Conservation (phyloP, 2,329 filamentous ascomycete genomes). For the Alternaria sp. region DNA sequence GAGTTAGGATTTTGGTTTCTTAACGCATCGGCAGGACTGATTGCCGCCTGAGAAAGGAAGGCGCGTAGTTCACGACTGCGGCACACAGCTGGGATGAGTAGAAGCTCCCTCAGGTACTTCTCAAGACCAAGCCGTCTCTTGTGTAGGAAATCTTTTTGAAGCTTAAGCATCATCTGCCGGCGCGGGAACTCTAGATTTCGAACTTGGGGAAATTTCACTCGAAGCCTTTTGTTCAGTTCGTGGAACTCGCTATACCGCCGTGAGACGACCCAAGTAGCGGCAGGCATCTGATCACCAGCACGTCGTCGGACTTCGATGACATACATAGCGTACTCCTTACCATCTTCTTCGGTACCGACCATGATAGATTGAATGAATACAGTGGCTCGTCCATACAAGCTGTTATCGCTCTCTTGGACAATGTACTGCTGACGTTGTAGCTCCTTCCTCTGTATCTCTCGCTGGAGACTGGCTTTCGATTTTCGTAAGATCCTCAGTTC, state of each 20-base stretch:
- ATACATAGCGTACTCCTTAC: constrained; percentile 92
- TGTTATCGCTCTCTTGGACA: constrained; percentile 97
- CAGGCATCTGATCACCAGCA: constrained; percentile 93
- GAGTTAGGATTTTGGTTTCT: constrained; percentile 66
- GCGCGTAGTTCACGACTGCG: constrained; percentile 90
- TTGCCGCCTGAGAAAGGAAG: constrained; percentile 88
- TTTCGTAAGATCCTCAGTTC: constrained; percentile 92
- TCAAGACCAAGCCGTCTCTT: constrained; percentile 87
- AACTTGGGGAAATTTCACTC: constrained; percentile 85
- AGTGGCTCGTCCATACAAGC: constrained; percentile 88
- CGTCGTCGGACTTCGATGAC: constrained; percentile 90
- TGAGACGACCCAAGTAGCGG: constrained; percentile 93
- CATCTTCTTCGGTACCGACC: constrained; percentile 90
- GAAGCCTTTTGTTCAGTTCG: constrained; percentile 88
- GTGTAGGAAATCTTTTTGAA: constrained; percentile 94
- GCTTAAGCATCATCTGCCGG: constrained; percentile 91
- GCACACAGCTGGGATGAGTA: constrained; percentile 91
- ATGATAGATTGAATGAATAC: constrained; percentile 93
- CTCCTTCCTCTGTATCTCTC: constrained; percentile 93
- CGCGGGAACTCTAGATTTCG: constrained; percentile 91
- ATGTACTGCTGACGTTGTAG: constrained; percentile 97
- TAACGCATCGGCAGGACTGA: constrained; percentile 72
- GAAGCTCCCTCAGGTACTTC: constrained; percentile 79
- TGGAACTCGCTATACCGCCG: constrained; percentile 97
- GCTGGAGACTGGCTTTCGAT: constrained; percentile 89